phyloP scores from a whole-genome alignment of 495 filamentous ascomycete genomes.

The Hypoxylon intermedium region DNA sequence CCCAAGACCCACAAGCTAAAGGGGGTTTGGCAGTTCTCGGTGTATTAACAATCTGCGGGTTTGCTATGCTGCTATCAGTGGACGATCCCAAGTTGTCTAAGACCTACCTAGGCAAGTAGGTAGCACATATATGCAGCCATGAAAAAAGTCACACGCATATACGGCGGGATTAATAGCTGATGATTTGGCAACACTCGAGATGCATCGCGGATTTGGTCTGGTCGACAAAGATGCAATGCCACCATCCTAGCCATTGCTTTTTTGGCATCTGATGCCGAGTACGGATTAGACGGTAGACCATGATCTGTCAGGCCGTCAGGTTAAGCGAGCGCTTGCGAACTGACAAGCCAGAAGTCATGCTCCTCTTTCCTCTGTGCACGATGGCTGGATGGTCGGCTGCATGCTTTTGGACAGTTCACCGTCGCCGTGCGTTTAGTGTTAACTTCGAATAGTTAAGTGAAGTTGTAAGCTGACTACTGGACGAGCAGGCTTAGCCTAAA shows the following conservation, averaged over 20 bases:
- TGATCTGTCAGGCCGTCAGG: no score
- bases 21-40: not conserved
- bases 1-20: not conserved
- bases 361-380: no score
- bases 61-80: not conserved
- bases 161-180: conserved; percentile 6
- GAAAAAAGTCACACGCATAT: conserved; percentile 27
- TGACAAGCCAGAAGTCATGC: no score
- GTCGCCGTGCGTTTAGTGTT: no score
- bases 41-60: not conserved
- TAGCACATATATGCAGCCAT: not conserved
- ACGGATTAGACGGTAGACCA: no score
- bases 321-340: no score
- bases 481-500: no score
- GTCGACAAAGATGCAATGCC: conserved; percentile 5
- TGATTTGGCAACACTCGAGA: conserved; percentile 1
- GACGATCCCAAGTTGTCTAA: not conserved
- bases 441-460: not conserved
- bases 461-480: conserved; percentile 13
- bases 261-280: conserved; percentile 22
- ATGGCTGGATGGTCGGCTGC: no score
- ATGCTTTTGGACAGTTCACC: no score
- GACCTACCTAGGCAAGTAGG: conserved; percentile 4
- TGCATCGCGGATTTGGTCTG: not conserved
- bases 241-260: not conserved